These are phyloP conservation scores for Tricholoma furcatifolium DNA, from an alignment of 768 basidiomycete species.

Conservation along the genomic window DNA sequence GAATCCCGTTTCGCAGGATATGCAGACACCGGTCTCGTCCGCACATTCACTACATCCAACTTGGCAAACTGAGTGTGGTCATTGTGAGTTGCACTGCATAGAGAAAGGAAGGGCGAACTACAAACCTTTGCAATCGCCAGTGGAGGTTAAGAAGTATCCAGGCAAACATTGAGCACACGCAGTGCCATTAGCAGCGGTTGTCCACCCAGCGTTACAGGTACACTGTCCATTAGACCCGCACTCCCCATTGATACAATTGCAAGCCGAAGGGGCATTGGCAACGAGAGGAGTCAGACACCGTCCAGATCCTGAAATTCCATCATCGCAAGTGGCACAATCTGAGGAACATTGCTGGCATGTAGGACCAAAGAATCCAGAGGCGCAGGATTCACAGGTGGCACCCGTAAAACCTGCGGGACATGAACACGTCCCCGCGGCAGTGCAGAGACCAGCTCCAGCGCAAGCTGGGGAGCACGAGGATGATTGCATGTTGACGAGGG, in stretches of 20 bases:
- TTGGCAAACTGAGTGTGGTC: conserved; percentile 54
- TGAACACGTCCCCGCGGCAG: conserved; percentile 63
- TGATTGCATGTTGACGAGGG: conserved; percentile 71
- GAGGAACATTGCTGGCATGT: conserved; percentile 68
- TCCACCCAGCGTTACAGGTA: conserved; percentile 77
- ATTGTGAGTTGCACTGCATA: conserved; percentile 6
- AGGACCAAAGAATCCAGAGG: conserved; percentile 72
- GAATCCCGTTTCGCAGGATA: conserved; percentile 69
- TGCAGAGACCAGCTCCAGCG: conserved; percentile 70
- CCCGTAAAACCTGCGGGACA: conserved; percentile 79
- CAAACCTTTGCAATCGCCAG: conserved; percentile 73
- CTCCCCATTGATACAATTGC: conserved; percentile 81
- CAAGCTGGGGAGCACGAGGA: conserved; percentile 75
- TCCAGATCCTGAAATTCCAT: conserved; percentile 78
- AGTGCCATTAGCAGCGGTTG: conserved; percentile 66
- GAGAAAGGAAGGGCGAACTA: conserved; percentile 6
- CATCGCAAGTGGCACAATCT: conserved; percentile 71
- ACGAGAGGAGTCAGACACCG: conserved; percentile 57
- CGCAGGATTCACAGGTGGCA: conserved; percentile 76
- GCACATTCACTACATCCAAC: conserved; percentile 73
- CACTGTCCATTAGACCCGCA: conserved; percentile 73
- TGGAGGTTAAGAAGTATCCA: conserved; percentile 73
- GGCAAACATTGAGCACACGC: conserved; percentile 71
- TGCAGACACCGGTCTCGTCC: conserved; percentile 65
- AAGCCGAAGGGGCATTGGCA: conserved; percentile 56